Percentiles rank a stretch among this genome's conserved stretches.
Conservation (phyloP, 2,329 filamentous ascomycete species). For the Penicillium occitanis region DNA sequence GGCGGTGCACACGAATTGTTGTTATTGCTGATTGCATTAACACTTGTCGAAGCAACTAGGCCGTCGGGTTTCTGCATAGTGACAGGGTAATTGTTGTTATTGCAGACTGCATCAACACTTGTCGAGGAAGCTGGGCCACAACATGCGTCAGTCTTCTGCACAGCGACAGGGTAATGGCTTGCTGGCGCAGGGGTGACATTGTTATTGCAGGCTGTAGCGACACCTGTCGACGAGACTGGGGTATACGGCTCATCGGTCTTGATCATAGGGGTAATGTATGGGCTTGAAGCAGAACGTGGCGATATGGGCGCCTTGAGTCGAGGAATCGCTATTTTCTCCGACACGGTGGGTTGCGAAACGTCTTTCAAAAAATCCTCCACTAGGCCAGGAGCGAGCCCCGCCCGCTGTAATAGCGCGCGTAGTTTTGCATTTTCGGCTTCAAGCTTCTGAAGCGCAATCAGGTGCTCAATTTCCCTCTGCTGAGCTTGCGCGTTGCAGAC, state of each 20-base stretch:
- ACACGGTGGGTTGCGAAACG: conserved; percentile 24
- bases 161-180: neutral
- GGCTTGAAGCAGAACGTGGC: conserved; percentile 6
- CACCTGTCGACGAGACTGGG: neutral
- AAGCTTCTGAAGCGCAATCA: conserved; percentile 35
- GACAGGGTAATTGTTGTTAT: neutral
- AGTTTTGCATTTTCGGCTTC: conserved; percentile 37
- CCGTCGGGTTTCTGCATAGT: neutral
- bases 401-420: conserved; percentile 28
- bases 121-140: neutral
- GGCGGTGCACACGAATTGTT: neutral
- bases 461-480: conserved; percentile 35
- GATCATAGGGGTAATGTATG: neutral
- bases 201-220: neutral
- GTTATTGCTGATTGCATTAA: neutral
- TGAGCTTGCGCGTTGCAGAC: conserved; percentile 30
- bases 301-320: conserved; percentile 26
- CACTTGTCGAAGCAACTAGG: neutral
- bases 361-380: conserved; percentile 32
- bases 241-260: conserved; percentile 1
- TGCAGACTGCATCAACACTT: neutral
- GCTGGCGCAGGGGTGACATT: neutral
- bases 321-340: conserved; percentile 39
- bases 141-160: neutral
- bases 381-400: conserved; percentile 28